Base-by-base conservation (phyloP, 331 rosid species). In the Spiraea crenata region DNA sequence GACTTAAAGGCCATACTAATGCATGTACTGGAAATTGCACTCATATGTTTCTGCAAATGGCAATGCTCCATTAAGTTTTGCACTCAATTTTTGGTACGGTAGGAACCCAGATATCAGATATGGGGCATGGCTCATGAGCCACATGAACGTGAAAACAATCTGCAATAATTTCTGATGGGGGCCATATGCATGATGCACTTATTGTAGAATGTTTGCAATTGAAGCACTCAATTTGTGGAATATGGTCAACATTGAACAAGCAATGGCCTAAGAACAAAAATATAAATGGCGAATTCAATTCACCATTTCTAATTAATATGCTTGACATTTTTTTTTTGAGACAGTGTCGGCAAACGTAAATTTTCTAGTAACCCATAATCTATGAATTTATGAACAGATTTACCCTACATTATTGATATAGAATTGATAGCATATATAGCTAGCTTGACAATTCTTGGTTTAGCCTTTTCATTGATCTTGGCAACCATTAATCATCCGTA, bases 401-500 rank as follows among this genome's bases (percentile, higher is more conserved):
- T 25, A 25, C 31, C 31, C 31, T 25, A 2, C 31, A 25, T 25
- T 25, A 25, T 25, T 25, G 31, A 25, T 25, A 25, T 25, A 25
- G 31, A 25, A 48, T 48, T 5, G 5, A 3, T 35, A 58, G 16
- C 17, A 4, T 6, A 16, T 15, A 42, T 19, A 38, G 64, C 48
- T 40, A 40, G 15, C 14, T 15, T 17, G 13, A 47, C 25, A 38
- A 60, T 54, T 66, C 20, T 20, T 65, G 65, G 35, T 47, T 56
- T 41, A 38, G 17, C 69, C 78, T 76, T 78, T 82, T 55, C 72
- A 41, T 63, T 57, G 69, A 57, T 79, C 54, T 74, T 76, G 76
- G 67, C 8, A 4, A 54, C 74, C 54, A 57, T 59, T 50, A 50
- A 25, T 48, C 8, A 45, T 51, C 56, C 70, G 45, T 74, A 76